Base-by-base conservation (phyloP, 305 asterid genomes). In the Plantago coronopus region DNA sequence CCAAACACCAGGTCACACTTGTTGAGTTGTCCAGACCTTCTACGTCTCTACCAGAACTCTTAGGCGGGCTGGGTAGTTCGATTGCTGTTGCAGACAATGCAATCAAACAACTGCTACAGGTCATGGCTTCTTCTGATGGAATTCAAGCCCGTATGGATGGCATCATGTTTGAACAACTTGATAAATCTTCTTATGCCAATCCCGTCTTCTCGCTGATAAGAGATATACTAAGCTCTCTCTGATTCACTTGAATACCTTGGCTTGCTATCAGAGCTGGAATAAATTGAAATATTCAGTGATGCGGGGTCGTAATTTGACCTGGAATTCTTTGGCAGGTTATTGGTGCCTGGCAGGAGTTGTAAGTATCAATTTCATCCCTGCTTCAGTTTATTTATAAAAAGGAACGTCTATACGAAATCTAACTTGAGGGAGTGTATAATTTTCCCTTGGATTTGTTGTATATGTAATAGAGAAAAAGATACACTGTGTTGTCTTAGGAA, bases 91-190 rank as follows among this genome's bases (percentile, higher is more conserved):
- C 84, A 12, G 94, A 85, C 72, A 76, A 57, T 66, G 81, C 78
- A 29, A 56, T 86, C 49, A 79, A 70, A 62, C 89, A 77, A 76
- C 49, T 89, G 71, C 15, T 82, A 19, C 75, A 81, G 63, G 85
- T 74, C 7, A 71, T 79, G 85, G 71, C 81, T 43, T 81, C 85
- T 29, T 73, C 79, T 8, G 76, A 74, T 46, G 93, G 94, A 63
- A 64, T 89, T 76, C 96, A 89, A 75, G 96, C 97, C 29, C 97
- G 96, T 43, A 79, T 91, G 94, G 97, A 91, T 10, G 88, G 96
- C 4, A 81, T 81, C 65, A 73, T 86, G 79, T 72, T 86, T 72
- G 83, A 89, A 73, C 80, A 75, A 63, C 72, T 79, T 22, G 88
- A 79, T 38, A 87, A 91, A 76, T 72, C 74, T 27, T 74, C 91